Evolutionary conservation across 2,329 filamentous ascomycete species (phyloP).

Genomic region (Ophiostoma australiae): DNA sequence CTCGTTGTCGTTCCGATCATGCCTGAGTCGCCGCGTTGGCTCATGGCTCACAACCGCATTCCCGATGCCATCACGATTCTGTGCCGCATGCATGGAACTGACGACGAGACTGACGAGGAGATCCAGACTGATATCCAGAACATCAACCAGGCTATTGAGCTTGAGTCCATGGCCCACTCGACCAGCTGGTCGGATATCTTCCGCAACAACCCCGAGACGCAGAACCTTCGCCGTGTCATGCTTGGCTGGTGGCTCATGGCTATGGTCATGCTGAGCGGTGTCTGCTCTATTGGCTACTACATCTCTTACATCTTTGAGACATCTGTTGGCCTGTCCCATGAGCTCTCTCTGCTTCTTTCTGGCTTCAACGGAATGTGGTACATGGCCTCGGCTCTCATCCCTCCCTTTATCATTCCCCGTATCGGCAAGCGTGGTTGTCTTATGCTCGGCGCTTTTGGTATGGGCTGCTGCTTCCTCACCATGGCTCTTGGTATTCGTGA

Average conservation of each 20-base stretch:
- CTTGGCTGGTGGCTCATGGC: constrained; percentile 28
- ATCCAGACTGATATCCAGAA: constrained; percentile 20
- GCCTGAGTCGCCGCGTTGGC: constrained; percentile 41
- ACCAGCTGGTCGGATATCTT: constrained; percentile 27
- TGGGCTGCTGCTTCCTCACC: constrained; percentile 9
- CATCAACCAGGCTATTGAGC: constrained; percentile 28
- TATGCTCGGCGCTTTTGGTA: constrained; percentile 4
- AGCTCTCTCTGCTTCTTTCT: background rate
- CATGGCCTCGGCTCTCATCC: constrained; percentile 13
- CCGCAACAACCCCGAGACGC: constrained; percentile 22
- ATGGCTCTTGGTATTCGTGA: constrained; percentile 25
- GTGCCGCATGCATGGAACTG: constrained; percentile 34
- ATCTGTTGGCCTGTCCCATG: constrained; percentile 27
- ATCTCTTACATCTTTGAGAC: constrained; percentile 39
- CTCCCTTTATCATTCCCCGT: constrained; percentile 12
- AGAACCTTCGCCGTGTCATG: constrained; percentile 26
- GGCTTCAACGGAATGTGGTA: constrained; percentile 16
- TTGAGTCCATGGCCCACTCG: constrained; percentile 21
- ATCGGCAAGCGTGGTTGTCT: constrained; percentile 15
- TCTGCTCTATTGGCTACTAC: constrained; percentile 28
- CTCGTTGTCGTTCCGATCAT: constrained; percentile 37
- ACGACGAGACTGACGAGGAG: constrained; percentile 16
- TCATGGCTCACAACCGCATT: constrained; percentile 36
- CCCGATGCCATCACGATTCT: constrained; percentile 37
- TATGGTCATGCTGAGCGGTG: constrained; percentile 27